Percentiles rank a stretch among this genome's conserved stretches.
Conservation (phyloP, 2,329 filamentous ascomycete species). For the Aureobasidium melanogenum region DNA sequence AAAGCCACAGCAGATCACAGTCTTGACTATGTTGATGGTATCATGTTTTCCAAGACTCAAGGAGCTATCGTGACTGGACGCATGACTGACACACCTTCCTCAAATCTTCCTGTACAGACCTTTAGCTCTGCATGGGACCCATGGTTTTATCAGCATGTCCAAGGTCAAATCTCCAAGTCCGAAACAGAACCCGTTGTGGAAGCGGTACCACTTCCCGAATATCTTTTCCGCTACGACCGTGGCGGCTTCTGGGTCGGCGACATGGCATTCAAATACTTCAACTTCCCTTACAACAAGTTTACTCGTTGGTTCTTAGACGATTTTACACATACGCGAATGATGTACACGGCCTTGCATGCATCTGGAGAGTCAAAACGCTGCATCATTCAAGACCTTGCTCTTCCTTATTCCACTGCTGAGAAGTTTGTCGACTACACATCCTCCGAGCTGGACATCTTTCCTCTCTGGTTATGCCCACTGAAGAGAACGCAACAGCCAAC, state of each 20-base stretch:
- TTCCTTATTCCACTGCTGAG: constrained; percentile 35
- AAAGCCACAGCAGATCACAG: constrained; percentile 28
- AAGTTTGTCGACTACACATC: constrained; percentile 37
- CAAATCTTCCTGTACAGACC: constrained; percentile 16
- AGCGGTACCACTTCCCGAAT: constrained; percentile 54
- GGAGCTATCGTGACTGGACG: constrained; percentile 38
- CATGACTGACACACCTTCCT: constrained; percentile 25
- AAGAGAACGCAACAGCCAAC: constrained; percentile 17
- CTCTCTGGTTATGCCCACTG: constrained; percentile 42
- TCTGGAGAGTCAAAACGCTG: constrained; percentile 52
- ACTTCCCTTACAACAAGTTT: constrained; percentile 54
- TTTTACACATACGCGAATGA: constrained; percentile 54
- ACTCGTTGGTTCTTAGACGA: constrained; percentile 54
- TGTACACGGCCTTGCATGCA: constrained; percentile 57
- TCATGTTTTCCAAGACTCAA: constrained; percentile 36
- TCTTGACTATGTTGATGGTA: constrained; percentile 42
- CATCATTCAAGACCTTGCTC: constrained; percentile 55
- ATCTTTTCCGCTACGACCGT: constrained; percentile 63
- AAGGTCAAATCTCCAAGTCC: constrained; percentile 19
- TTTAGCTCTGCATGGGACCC: constrained; percentile 39
- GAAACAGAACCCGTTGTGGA: constrained; percentile 28
- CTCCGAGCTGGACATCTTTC: constrained; percentile 34
- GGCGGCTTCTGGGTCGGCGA: constrained; percentile 60
- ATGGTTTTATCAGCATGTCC: constrained; percentile 43
- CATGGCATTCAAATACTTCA: constrained; percentile 56